phyloP scores from a whole-genome alignment of 2,329 filamentous ascomycete genomes.

The Aspergillus sp. region DNA sequence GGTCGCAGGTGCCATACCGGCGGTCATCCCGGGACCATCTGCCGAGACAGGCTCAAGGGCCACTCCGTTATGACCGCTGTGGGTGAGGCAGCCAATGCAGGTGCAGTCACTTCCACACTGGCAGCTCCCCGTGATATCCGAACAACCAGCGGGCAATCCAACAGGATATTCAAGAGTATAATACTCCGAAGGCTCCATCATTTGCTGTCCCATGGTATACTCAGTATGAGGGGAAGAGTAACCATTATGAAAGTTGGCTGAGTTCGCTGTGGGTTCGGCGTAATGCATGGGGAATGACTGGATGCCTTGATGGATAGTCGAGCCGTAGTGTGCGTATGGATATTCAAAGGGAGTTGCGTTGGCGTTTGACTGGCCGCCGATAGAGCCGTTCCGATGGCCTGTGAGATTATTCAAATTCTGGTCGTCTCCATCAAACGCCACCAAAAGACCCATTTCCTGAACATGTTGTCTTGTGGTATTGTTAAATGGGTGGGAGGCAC shows the following conservation, averaged over 20 bases:
- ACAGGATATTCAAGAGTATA: conserved; percentile 44
- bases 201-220: conserved; percentile 23
- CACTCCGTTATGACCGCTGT: conserved; percentile 50
- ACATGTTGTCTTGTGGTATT: conserved; percentile 45
- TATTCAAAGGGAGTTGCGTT: conserved; percentile 17
- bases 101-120: conserved; percentile 53
- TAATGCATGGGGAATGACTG: conserved; percentile 21
- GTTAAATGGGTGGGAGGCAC: conserved; percentile 48
- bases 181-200: conserved; percentile 44
- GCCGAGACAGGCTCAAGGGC: conserved; percentile 26
- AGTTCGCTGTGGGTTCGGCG: conserved; percentile 16
- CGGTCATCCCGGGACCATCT: conserved; percentile 2
- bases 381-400: conserved; percentile 21
- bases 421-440: conserved; percentile 34
- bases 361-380: conserved; percentile 13
- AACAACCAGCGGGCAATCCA: conserved; percentile 41
- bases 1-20: neutral
- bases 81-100: conserved; percentile 54
- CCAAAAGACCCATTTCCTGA: conserved; percentile 46
- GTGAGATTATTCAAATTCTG: conserved; percentile 19
- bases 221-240: conserved; percentile 26
- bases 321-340: conserved; percentile 17
- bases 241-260: conserved; percentile 18
- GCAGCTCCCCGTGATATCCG: conserved; percentile 50
- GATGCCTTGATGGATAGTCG: conserved; percentile 12